Evolutionary conservation across 176 grass and related monocot genomes (phyloP), one percentile per base, ranked within the genome.

Genomic region (Carex cristatella): DNA sequence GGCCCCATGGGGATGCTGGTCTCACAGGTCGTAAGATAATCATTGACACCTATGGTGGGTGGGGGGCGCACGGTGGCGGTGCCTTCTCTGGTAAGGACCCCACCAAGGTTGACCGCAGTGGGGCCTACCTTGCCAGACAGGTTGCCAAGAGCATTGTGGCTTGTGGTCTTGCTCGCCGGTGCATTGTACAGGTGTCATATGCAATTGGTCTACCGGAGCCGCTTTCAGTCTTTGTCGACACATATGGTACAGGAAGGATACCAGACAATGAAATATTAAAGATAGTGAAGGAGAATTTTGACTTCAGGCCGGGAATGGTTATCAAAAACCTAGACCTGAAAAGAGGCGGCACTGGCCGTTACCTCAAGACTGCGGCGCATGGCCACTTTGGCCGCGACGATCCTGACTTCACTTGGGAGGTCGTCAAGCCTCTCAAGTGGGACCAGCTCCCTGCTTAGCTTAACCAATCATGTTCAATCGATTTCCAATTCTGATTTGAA

Each of bases 391-490:
- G 84, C 37, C 81, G 88, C 49, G 83, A 89, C 7, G 84, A 83
- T 44, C 78, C 88, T 0, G 88, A 89, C 57, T 89, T 89, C 88
- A 89, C 88, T 27, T 89, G 88, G 88, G 88, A 89, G 84, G 79
- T 86, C 1, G 84, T 89, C 9, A 82, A 86, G 67, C 79, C 77
- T 7, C 88, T 89, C 40, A 79, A 89, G 83, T 85, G 84, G 80
- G 55, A 82, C 60, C 60, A 82, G 59, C 80, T 44, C 14, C 5
- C 56, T 81, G 57, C 79, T 81, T 71, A 71, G 67, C 16, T 54
- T 54, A 76, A 46, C 10, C 46, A 76, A 76, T 48, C 1, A 30
- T 54, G 46, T 46, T 54, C 4, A 14, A 51, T 76, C 5, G 10
- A 51, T 76, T 76, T 31, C 71, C 5, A 76, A 53, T 27, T 13